These are phyloP conservation scores for Alectoria sarmentosa DNA, from an alignment of 495 filamentous ascomycete species.

Conservation along the genomic window DNA sequence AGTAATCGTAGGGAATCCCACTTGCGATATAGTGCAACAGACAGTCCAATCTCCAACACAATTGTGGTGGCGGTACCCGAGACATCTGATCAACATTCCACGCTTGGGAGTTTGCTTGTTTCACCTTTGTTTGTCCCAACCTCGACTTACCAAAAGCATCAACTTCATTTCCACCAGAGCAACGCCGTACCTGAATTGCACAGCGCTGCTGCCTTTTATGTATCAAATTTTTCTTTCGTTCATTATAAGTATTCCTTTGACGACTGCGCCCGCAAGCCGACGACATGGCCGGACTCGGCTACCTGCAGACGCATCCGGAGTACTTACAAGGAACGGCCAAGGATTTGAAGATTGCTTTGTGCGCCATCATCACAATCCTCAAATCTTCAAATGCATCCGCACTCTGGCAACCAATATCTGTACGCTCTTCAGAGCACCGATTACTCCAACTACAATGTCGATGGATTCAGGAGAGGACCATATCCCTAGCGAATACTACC, in stretches of 20 bases:
- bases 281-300: neutral
- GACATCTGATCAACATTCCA: neutral
- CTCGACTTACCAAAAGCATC: neutral
- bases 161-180: neutral
- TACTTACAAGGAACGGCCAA: neutral
- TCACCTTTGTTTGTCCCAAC: neutral
- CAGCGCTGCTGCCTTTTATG: neutral
- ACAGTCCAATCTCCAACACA: neutral
- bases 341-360: neutral
- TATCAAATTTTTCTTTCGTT: neutral
- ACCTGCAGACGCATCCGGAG: conserved; percentile 5
- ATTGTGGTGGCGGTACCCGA: neutral
- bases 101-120: neutral
- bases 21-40: neutral
- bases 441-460: neutral
- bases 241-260: neutral
- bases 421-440: neutral
- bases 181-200: neutral
- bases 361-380: neutral
- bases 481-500: neutral
- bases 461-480: neutral
- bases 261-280: neutral
- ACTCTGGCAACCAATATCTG: neutral
- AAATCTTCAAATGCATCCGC: neutral
- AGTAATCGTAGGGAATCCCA: neutral